Conservation (phyloP, 345 rosid species). For the Angophora floribunda region DNA sequence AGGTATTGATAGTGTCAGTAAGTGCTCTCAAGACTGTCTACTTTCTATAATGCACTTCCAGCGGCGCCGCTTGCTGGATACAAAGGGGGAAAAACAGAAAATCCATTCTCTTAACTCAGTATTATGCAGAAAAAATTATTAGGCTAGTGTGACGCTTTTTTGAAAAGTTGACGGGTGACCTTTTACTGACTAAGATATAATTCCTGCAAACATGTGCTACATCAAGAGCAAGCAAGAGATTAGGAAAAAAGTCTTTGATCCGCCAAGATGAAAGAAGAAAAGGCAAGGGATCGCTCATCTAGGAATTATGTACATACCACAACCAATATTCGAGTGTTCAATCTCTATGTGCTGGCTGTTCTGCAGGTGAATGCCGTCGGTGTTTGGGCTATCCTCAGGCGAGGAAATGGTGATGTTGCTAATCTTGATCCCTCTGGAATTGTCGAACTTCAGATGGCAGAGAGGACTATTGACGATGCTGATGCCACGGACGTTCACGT, state of each 20-base stretch:
- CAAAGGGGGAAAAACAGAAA: neutral
- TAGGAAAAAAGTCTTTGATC: neutral
- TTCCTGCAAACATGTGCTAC: neutral
- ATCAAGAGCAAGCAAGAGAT: neutral
- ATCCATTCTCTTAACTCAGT: neutral
- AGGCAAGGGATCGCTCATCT: neutral
- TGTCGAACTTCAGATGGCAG: conserved; percentile 86
- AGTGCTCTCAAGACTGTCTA: neutral
- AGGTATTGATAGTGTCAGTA: neutral
- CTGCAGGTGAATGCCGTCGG: conserved; percentile 91
- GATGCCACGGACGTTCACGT: conserved; percentile 67
- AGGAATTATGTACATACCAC: conserved; percentile 27
- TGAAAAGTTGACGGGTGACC: neutral
- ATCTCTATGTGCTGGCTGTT: conserved; percentile 74
- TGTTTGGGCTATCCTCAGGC: conserved; percentile 67
- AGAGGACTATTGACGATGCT: conserved; percentile 63
- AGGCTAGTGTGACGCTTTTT: neutral
- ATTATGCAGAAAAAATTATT: neutral
- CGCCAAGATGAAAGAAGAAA: neutral
- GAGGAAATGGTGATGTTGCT: conserved; percentile 60
- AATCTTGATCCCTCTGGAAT: conserved; percentile 44
- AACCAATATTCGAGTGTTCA: conserved; percentile 52
- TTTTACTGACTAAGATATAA: neutral
- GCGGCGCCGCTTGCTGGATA: neutral
- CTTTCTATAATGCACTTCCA: neutral